phyloP scores from a whole-genome alignment of 495 filamentous ascomycete species.

The Xylaria cubensis region DNA sequence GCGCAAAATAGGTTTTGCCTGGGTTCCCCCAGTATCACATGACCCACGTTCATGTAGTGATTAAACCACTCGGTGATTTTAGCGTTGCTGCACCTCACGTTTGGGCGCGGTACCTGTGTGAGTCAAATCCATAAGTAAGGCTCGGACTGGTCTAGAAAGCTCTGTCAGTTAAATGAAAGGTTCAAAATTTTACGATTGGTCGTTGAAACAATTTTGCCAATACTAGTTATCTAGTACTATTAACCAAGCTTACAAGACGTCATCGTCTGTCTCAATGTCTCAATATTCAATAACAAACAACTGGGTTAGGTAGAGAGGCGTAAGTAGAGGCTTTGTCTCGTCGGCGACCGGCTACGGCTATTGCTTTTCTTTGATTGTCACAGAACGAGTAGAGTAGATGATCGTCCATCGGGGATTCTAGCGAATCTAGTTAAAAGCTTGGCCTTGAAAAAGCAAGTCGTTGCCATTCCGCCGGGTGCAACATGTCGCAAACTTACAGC shows the following conservation, averaged over 20 bases:
- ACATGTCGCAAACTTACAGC: background rate
- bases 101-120: background rate
- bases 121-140: background rate
- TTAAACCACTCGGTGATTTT: background rate
- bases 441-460: background rate
- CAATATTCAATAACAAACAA: background rate
- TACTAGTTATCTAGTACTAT: background rate
- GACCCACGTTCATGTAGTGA: slow-evolving; percentile 1
- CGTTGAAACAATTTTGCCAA: background rate
- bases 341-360: background rate
- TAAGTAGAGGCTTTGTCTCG: background rate
- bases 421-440: background rate
- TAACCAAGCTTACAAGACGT: background rate
- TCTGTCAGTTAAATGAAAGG: background rate
- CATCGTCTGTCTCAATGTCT: background rate
- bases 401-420: background rate
- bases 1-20: background rate
- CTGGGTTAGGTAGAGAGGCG: background rate
- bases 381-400: background rate
- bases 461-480: background rate
- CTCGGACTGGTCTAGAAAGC: background rate
- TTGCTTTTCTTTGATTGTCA: background rate
- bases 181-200: slow-evolving; percentile 23
- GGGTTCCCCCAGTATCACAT: background rate
- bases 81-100: background rate